Conservation (phyloP, 345 rosid species). For the Lagerstroemia speciosa region DNA sequence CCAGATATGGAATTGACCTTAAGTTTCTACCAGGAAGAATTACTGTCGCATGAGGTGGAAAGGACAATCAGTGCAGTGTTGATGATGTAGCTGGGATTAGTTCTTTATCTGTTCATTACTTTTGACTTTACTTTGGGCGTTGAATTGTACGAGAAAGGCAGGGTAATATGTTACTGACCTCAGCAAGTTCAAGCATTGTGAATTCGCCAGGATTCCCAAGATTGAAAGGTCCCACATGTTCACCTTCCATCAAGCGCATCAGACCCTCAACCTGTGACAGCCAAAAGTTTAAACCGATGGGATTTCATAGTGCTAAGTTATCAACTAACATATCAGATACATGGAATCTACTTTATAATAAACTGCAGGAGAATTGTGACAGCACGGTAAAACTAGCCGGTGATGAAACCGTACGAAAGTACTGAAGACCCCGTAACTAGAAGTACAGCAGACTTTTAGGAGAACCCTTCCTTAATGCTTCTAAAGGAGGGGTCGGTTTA, state of each 20-base stretch:
- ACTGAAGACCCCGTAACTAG: neutral
- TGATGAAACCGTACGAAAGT: too few species aligned
- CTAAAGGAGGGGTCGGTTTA: neutral
- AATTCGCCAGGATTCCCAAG: conserved; percentile 98
- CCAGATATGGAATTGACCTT: too few species aligned
- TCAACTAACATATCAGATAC: too few species aligned
- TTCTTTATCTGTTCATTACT: too few species aligned
- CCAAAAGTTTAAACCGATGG: neutral
- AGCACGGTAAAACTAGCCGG: neutral
- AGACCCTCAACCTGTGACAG: conserved; percentile 78
- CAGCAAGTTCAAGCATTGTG: conserved; percentile 97
- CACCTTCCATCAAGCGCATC: conserved; percentile 99
- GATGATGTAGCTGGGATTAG: too few species aligned
- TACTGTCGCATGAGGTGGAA: too few species aligned
- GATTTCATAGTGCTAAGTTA: neutral
- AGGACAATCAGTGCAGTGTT: too few species aligned
- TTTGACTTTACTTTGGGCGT: too few species aligned
- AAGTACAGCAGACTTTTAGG: neutral
- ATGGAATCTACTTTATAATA: neutral
- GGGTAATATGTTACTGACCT: conserved; percentile 28
- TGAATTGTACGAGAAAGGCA: neutral
- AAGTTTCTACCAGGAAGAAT: too few species aligned
- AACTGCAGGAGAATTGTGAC: neutral
- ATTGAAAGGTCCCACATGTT: conserved; percentile 95
- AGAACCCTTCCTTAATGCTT: too few species aligned